Evolutionary conservation across 352 stramenopile species (phyloP).

Genomic region (Achlya hypogyna): DNA sequence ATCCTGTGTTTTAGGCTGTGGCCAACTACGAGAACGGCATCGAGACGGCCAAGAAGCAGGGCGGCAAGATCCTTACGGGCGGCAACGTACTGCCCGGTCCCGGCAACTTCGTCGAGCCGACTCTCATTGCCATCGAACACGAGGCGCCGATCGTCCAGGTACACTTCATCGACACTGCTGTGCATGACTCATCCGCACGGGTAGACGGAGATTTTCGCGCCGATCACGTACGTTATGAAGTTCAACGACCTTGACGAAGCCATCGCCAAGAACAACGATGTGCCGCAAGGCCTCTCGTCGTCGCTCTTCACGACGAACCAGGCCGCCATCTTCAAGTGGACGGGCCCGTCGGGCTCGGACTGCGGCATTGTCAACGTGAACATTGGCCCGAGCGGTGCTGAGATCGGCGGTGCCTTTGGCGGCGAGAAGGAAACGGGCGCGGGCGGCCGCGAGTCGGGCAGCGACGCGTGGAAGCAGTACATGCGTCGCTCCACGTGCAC

Average conservation of each 20-base stretch:
- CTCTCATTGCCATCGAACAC: constrained; percentile 75
- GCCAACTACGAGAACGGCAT: constrained; percentile 81
- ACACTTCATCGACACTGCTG: constrained; percentile 5
- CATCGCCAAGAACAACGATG: constrained; percentile 88
- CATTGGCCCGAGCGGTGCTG: constrained; percentile 84
- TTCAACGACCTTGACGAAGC: constrained; percentile 85
- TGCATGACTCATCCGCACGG: no score
- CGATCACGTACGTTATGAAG: constrained; percentile 87
- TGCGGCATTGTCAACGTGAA: constrained; percentile 92
- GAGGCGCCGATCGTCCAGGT: constrained; percentile 75
- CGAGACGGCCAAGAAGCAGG: constrained; percentile 74
- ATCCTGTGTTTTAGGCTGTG: constrained; percentile 39
- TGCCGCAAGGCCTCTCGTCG: constrained; percentile 87
- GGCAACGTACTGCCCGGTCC: constrained; percentile 69
- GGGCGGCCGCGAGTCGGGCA: constrained; percentile 82
- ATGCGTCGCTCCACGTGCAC: constrained; percentile 91
- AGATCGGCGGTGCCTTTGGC: constrained; percentile 89
- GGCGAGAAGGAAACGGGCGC: constrained; percentile 89
- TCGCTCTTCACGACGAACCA: constrained; percentile 89
- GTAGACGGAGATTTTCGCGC: constrained; percentile 87
- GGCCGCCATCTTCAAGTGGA: constrained; percentile 89
- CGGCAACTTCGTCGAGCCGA: constrained; percentile 89
- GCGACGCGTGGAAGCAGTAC: constrained; percentile 92
- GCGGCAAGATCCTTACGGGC: constrained; percentile 82
- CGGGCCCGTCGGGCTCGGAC: constrained; percentile 81